Conservation (phyloP, 2,329 filamentous ascomycete genomes). For the Stachybotrys echinatus region DNA sequence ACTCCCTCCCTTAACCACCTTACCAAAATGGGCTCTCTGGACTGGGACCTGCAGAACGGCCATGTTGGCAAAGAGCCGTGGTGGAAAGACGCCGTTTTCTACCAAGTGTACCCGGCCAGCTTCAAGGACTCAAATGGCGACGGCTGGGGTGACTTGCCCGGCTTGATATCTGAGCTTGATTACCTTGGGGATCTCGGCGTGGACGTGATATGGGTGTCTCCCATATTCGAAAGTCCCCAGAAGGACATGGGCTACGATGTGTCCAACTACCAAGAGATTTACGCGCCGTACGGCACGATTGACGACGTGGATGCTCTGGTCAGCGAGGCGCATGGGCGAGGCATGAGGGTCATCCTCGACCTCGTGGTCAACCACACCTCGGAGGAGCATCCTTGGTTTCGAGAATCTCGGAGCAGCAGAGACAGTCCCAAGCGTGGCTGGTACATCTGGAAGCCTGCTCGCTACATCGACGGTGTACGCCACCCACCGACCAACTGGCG, state of each 20-base stretch:
- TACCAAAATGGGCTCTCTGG: slow-evolving; percentile 24
- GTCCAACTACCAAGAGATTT: slow-evolving; percentile 62
- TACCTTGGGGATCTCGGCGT: slow-evolving; percentile 58
- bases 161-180: slow-evolving; percentile 59
- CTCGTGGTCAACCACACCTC: slow-evolving; percentile 69
- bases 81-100: slow-evolving; percentile 42
- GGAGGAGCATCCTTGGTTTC: slow-evolving; percentile 52
- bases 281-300: slow-evolving; percentile 61
- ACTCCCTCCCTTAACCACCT: too few species aligned
- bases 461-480: slow-evolving; percentile 48
- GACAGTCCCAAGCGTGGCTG: slow-evolving; percentile 51
- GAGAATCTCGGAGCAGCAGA: slow-evolving; percentile 44
- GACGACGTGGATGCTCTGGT: slow-evolving; percentile 61
- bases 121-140: slow-evolving; percentile 55
- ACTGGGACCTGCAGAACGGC: slow-evolving; percentile 22
- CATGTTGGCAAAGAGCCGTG: slow-evolving; percentile 30
- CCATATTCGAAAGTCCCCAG: slow-evolving; percentile 51
- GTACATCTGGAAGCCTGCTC: slow-evolving; percentile 61
- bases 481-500: slow-evolving; percentile 56
- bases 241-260: slow-evolving; percentile 70
- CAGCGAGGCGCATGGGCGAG: slow-evolving; percentile 50
- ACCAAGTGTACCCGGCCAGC: slow-evolving; percentile 53
- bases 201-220: slow-evolving; percentile 55
- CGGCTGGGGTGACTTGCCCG: slow-evolving; percentile 61
- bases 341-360: slow-evolving; percentile 65